phyloP scores from a whole-genome alignment of 306 rosid genomes.

The Begonia masoniana region DNA sequence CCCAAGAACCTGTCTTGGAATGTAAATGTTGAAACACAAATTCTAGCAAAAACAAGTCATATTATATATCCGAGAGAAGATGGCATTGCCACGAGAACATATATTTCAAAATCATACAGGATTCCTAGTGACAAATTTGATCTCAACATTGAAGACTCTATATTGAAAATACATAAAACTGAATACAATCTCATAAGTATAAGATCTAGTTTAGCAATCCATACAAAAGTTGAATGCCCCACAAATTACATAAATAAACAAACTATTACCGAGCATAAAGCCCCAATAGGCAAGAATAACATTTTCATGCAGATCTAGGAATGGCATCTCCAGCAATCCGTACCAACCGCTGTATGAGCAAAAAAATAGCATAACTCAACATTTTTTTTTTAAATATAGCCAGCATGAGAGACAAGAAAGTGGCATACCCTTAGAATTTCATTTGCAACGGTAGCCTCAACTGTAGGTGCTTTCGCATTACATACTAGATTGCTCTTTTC shows the following conservation, averaged over 20 bases:
- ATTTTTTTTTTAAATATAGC: too few species aligned
- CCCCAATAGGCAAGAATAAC: conserved; percentile 92
- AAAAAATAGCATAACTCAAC: conserved; percentile 12
- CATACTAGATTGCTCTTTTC: conserved; percentile 41
- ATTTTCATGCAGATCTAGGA: conserved; percentile 92
- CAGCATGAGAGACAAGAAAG: neutral
- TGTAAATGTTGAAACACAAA: neutral
- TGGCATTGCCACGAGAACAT: too few species aligned
- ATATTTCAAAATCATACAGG: neutral
- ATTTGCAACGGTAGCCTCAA: conserved; percentile 48
- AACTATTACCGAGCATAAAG: conserved; percentile 70
- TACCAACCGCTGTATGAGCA: conserved; percentile 49
- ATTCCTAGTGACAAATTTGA: neutral
- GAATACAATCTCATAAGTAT: too few species aligned
- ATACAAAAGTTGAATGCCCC: too few species aligned
- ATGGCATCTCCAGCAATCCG: conserved; percentile 55
- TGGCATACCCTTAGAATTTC: conserved; percentile 63
- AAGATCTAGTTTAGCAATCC: too few species aligned
- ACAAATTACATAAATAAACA: neutral
- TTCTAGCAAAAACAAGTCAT: neutral
- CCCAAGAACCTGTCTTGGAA: neutral
- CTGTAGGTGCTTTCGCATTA: conserved; percentile 39
- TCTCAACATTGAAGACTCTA: too few species aligned
- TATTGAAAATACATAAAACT: too few species aligned
- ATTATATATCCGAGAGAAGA: neutral